These are phyloP conservation scores for Tolypocladium endophyticum DNA, from an alignment of 2,329 filamentous ascomycete genomes.

Conservation along the genomic window DNA sequence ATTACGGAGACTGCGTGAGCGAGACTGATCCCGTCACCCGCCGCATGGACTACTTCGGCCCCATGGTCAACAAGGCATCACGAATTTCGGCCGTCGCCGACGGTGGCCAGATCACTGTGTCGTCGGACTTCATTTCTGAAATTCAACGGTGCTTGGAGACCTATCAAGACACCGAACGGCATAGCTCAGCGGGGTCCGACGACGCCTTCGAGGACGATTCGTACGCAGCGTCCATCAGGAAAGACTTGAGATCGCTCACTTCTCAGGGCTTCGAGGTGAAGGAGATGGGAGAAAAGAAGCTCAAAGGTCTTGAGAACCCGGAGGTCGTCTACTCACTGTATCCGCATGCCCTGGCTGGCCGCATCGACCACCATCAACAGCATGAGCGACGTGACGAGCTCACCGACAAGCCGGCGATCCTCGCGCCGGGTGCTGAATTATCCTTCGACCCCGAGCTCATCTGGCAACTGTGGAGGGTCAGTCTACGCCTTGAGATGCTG, in stretches of 20 bases:
- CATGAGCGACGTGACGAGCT: slow-evolving; percentile 33
- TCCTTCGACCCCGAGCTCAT: slow-evolving; percentile 73
- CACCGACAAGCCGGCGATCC: slow-evolving; percentile 46
- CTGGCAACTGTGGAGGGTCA: slow-evolving; percentile 84
- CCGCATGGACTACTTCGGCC: slow-evolving; percentile 98
- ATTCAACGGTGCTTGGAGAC: slow-evolving; percentile 84
- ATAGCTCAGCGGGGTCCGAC: slow-evolving; percentile 57
- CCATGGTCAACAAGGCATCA: slow-evolving; percentile 96
- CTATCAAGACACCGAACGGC: slow-evolving; percentile 75
- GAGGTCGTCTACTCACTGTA: slow-evolving; percentile 95
- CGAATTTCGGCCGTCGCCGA: slow-evolving; percentile 92
- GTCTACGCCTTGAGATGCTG: slow-evolving; percentile 82
- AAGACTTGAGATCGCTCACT: slow-evolving; percentile 76
- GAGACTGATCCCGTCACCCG: slow-evolving; percentile 93
- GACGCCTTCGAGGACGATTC: slow-evolving; percentile 61
- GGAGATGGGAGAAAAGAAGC: slow-evolving; percentile 85
- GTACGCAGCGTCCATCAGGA: slow-evolving; percentile 66
- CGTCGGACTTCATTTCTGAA: slow-evolving; percentile 92
- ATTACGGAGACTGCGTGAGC: slow-evolving; percentile 89
- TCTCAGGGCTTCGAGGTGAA: slow-evolving; percentile 95
- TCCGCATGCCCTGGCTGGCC: slow-evolving; percentile 74
- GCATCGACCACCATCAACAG: slow-evolving; percentile 58
- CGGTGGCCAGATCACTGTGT: slow-evolving; percentile 93
- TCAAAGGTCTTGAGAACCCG: slow-evolving; percentile 95
- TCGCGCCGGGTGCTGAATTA: slow-evolving; percentile 56